Conservation (phyloP, 345 rosid species). For the Carallia pectinifolia region DNA sequence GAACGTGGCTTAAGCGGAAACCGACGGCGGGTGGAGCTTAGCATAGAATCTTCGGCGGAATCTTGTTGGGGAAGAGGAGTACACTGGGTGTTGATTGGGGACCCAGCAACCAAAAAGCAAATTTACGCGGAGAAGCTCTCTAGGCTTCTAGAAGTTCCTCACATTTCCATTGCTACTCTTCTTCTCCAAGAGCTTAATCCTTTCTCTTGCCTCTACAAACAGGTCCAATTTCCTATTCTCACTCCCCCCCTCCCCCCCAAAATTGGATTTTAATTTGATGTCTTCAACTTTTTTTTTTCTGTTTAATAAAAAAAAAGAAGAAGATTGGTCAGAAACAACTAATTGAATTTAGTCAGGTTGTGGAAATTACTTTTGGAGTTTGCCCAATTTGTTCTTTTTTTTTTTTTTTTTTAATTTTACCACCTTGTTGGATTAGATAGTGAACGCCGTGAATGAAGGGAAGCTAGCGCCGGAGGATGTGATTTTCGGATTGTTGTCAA, state of each 20-base stretch:
- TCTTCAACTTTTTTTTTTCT: neutral
- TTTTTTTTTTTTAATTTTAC: neutral
- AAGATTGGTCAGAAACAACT: neutral
- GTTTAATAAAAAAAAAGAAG: too few relatives aligned
- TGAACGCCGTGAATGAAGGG: constrained; percentile 60
- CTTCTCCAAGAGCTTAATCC: constrained; percentile 81
- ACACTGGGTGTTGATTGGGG: constrained; percentile 94
- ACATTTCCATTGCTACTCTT: constrained; percentile 88
- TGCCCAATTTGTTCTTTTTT: too few relatives aligned
- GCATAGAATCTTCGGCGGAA: constrained; percentile 35
- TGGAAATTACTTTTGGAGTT: too few relatives aligned
- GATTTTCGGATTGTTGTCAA: constrained; percentile 69
- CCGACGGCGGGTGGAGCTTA: constrained; percentile 7
- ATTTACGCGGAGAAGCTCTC: constrained; percentile 79
- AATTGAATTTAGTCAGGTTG: too few relatives aligned
- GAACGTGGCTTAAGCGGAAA: neutral
- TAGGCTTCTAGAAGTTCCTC: constrained; percentile 81
- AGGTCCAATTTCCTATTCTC: constrained; percentile 34
- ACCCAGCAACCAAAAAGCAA: constrained; percentile 65
- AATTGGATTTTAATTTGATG: neutral
- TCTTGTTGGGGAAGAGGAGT: constrained; percentile 64
- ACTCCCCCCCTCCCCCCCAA: too few relatives aligned
- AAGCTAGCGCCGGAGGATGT: constrained; percentile 72
- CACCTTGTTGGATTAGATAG: constrained; percentile 30
- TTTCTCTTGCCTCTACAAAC: constrained; percentile 62